Base-by-base conservation (phyloP, 306 rosid genomes). In the Ochetophila trinervis region DNA sequence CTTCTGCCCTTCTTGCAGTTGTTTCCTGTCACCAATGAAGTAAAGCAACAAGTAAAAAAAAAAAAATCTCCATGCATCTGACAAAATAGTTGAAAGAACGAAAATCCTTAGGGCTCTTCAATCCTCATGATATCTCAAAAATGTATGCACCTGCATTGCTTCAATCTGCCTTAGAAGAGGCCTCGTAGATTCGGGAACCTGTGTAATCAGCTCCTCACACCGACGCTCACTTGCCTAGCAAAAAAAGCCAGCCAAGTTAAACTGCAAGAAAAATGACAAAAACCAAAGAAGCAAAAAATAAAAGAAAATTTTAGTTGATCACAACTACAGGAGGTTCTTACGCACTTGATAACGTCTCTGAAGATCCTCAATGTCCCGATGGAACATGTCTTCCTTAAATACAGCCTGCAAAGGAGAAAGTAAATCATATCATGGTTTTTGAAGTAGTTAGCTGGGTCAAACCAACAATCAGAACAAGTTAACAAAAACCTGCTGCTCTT, bases 151-250 rank as follows among this genome's bases (percentile, higher is more conserved):
- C 97, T 94, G 97, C 96, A 94, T 94, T 73, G 96, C 99, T 79
- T 94, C 99, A 63, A 94, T 94, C 81, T 94, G 99, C 78, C 99
- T 84, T 65, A 94, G 78, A 75, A 94, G 97, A 0, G 99, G 99
- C 80, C 99, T 88, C 19, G 99, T 94, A 63, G 99, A 90, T 64
- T 94, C 99, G 23, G 99, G 99, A 72, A 94, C 97, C 85, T 94
- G 99, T 0, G 95, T 90, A 62, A 94, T 80, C 85, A 94, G 71
- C 70, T 94, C 99, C 78, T 94, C 99, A 71, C 97, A 88, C 22
- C 99, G 91, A 36, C 99, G 88, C 79, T 94, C 99, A 82, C 99
- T 94, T 70, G 95, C 97, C 99, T 94, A 57, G 67, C 56, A 12
- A 32, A 60, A 80, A 74, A 66, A 53, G 81, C 55, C 30, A 57